Evolutionary conservation across 192 early-diverging fungal species (phyloP).

Genomic region (Cladochytrium replicatum): DNA sequence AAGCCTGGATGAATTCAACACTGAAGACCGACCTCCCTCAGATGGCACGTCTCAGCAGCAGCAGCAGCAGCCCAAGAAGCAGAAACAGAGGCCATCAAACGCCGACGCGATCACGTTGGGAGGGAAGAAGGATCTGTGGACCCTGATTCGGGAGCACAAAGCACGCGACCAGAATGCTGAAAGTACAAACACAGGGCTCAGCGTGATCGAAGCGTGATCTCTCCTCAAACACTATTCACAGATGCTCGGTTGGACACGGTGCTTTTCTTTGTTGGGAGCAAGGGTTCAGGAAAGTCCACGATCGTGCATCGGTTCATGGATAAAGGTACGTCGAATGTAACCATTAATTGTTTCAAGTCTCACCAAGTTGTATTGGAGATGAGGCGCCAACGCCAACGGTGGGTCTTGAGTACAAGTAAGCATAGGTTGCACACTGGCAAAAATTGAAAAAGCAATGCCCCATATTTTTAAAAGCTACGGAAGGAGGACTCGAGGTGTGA

Average conservation of each 20-base stretch:
- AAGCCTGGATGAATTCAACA: no score
- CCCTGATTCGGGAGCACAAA: slow-evolving; percentile 28
- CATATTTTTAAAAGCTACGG: slow-evolving; percentile 4
- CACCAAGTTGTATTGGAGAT: slow-evolving; percentile 15
- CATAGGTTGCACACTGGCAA: slow-evolving; percentile 11
- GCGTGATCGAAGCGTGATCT: not conserved
- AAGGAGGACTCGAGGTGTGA: slow-evolving; percentile 30
- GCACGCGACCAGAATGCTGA: slow-evolving; percentile 19
- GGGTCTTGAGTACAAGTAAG: slow-evolving; percentile 39
- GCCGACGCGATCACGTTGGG: no score
- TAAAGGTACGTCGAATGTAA: slow-evolving; percentile 20
- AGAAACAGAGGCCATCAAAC: no score
- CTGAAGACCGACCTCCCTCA: no score
- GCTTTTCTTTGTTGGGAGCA: slow-evolving; percentile 32
- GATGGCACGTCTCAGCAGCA: no score
- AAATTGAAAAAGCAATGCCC: not conserved
- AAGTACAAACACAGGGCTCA: not conserved
- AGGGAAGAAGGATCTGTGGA: slow-evolving; percentile 45
- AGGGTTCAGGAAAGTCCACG: slow-evolving; percentile 27
- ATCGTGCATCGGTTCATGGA: slow-evolving; percentile 38
- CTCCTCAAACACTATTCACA: not conserved
- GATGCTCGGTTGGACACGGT: slow-evolving; percentile 30
- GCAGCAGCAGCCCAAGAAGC: no score
- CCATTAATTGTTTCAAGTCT: slow-evolving; percentile 6
- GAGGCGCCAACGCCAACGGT: slow-evolving; percentile 32